A percentile compares a stretch with the other conserved stretches of the same genome.
phyloP scores from a whole-genome alignment of 371 early-diverging fungal species.

The Zancudomyces culisetae region DNA sequence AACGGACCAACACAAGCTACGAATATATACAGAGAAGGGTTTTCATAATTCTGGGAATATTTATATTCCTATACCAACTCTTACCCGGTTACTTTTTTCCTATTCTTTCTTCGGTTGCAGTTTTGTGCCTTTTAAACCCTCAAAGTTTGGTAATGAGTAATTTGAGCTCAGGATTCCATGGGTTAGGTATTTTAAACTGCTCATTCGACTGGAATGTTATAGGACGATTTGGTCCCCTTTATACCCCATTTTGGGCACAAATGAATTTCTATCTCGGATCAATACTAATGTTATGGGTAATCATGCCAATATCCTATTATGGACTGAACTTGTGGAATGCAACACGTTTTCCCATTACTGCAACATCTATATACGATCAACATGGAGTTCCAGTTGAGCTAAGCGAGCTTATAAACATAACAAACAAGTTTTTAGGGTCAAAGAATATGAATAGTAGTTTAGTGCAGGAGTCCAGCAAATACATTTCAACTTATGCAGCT shows the following conservation, averaged over 20 bases:
- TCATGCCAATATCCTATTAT: constrained; percentile 42
- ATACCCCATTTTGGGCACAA: constrained; percentile 45
- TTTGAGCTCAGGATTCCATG: constrained; percentile 30
- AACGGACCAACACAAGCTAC: background rate
- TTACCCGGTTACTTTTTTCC: constrained; percentile 50
- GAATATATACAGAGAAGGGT: background rate
- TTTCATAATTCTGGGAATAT: constrained; percentile 31
- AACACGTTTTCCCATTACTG: constrained; percentile 27
- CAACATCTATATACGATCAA: constrained; percentile 25
- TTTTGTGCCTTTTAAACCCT: constrained; percentile 42
- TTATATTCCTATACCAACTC: constrained; percentile 32
- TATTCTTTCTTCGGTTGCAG: constrained; percentile 35
- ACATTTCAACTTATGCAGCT: constrained; percentile 27
- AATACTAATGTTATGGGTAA: constrained; percentile 40
- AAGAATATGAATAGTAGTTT: constrained; percentile 19
- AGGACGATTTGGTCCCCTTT: constrained; percentile 29
- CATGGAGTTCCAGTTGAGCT: constrained; percentile 3
- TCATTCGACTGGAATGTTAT: constrained; percentile 47
- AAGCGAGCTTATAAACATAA: background rate
- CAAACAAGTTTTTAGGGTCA: constrained; percentile 4
- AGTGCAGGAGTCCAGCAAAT: constrained; percentile 30
- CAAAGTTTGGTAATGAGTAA: constrained; percentile 28
- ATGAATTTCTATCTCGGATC: constrained; percentile 38
- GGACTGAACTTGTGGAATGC: constrained; percentile 31
- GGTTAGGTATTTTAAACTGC: constrained; percentile 36